Conservation (phyloP, 2,329 filamentous ascomycete genomes). For the Alternaria tenuissima region DNA sequence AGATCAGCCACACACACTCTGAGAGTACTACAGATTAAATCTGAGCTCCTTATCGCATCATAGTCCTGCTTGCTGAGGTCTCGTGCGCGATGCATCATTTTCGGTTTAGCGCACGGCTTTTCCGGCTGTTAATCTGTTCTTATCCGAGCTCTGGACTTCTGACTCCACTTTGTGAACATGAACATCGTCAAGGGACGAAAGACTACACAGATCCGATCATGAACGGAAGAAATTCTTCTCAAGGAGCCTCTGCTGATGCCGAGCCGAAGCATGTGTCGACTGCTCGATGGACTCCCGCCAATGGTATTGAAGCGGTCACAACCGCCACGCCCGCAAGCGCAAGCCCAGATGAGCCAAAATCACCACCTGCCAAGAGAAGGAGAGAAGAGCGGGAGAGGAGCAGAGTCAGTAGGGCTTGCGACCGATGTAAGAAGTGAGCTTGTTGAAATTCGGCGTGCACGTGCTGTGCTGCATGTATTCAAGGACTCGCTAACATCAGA, state of each 20-base stretch:
- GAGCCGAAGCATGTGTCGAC: conserved; percentile 13
- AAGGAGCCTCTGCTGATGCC: not conserved
- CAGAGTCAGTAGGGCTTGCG: conserved; percentile 59
- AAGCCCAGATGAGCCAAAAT: conserved; percentile 32
- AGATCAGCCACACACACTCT: not conserved
- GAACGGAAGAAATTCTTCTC: conserved; percentile 4
- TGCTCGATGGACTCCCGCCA: conserved; percentile 24
- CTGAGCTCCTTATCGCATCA: not conserved
- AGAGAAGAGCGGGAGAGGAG: conserved; percentile 50
- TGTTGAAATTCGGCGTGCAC: conserved; percentile 8
- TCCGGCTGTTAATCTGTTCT: conserved; percentile 14
- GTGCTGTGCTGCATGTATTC: conserved; percentile 3
- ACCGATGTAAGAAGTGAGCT: conserved; percentile 58
- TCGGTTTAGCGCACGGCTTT: conserved; percentile 15
- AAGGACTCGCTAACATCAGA: conserved; percentile 18
- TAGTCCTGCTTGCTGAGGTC: not conserved
- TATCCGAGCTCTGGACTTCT: conserved; percentile 13
- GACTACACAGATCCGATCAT: conserved; percentile 1
- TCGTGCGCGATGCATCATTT: conserved; percentile 4
- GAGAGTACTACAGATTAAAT: not conserved
- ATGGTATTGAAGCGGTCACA: conserved; percentile 22
- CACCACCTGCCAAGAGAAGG: conserved; percentile 42
- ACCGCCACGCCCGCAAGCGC: conserved; percentile 16
- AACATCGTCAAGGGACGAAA: not conserved
- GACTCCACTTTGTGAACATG: conserved; percentile 12